Evolutionary conservation across 208 protist species (phyloP).

Genomic region (Blastocrithidia nonstop): DNA sequence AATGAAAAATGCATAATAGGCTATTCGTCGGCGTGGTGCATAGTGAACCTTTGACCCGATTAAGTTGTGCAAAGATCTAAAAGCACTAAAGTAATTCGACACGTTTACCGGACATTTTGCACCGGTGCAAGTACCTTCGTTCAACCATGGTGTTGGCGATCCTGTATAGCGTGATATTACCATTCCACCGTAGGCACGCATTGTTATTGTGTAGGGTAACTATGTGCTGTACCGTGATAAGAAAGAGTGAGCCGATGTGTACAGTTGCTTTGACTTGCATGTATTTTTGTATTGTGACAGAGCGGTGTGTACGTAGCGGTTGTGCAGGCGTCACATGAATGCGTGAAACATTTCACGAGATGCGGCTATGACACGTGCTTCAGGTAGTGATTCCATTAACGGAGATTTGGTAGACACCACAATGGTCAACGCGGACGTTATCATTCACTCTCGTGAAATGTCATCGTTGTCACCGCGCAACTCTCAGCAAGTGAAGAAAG

Average conservation of each 20-base stretch:
- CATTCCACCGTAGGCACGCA: constrained; percentile 18
- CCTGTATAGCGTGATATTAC: constrained; percentile 26
- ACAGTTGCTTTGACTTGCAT: constrained; percentile 29
- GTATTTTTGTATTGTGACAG: constrained; percentile 36
- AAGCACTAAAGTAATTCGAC: constrained; percentile 11
- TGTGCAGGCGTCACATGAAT: constrained; percentile 52
- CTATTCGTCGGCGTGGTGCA: constrained; percentile 38
- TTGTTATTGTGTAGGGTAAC: constrained; percentile 67
- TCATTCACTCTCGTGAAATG: constrained; percentile 32
- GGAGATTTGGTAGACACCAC: constrained; percentile 60
- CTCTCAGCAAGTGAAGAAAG: too few species aligned
- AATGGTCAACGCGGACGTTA: constrained; percentile 18
- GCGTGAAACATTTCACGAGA: constrained; percentile 32
- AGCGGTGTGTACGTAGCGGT: constrained; percentile 22
- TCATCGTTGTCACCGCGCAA: too few species aligned
- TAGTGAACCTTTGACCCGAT: constrained; percentile 70
- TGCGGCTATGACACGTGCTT: constrained; percentile 37
- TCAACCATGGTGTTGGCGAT: constrained; percentile 57
- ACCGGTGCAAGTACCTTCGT: constrained; percentile 49
- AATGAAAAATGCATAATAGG: constrained; percentile 41
- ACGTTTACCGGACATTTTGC: constrained; percentile 22
- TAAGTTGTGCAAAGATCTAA: constrained; percentile 32
- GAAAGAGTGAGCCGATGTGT: constrained; percentile 43
- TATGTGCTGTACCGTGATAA: constrained; percentile 54
- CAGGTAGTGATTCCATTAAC: constrained; percentile 50